Evolutionary conservation across 176 grass and related monocot genomes (phyloP), one percentile per base, ranked within the genome.

Genomic region (Coix lacrymajobi): DNA sequence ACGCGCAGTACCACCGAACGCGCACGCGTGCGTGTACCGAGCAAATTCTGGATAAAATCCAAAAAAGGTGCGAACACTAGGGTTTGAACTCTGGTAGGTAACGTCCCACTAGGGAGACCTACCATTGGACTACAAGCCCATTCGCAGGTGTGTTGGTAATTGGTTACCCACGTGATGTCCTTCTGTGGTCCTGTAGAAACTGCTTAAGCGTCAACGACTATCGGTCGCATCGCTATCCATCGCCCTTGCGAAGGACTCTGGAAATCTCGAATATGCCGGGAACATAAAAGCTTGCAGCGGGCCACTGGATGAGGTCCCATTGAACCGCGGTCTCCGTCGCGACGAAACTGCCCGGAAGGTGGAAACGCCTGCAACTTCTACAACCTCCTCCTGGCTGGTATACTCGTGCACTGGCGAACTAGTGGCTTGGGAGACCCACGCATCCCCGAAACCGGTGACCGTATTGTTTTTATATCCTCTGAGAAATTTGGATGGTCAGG

Each of bases 341-440:
- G 20, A 80, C 45, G 88, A 90, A 90, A 69, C 83, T 61, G 24
- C 88, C 24, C 0, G 10, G 84, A 83, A 86, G 57, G 67, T 44
- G 48, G 16, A 43, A 58, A 8, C 25, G 10, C 22, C n/a, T 33
- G 66, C 66, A 22, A 52, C 15, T 73, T 73, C 57, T n/a, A n/a
- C n/a, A n/a, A 65, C 8, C 40, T 26, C 63, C 16, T 71, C 13
- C n/a, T n/a, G n/a, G n/a, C n/a, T n/a, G n/a, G 26, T 52, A 49
- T 66, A 79, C 76, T 31, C 57, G 26, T n/a, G 76, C 69, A 4
- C 17, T 9, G 13, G n/a, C n/a, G n/a, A n/a, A n/a, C n/a, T n/a
- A n/a, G n/a, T n/a, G n/a, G 25, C 7, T 25, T 17, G 13, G 26
- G 46, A 5, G 46, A 5, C 60, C 69, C 71, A 73, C 15, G 70